Percentiles rank a stretch among this genome's conserved stretches.
phyloP scores from a whole-genome alignment of 2,329 filamentous ascomycete genomes.

The Beauveria caledonica region DNA sequence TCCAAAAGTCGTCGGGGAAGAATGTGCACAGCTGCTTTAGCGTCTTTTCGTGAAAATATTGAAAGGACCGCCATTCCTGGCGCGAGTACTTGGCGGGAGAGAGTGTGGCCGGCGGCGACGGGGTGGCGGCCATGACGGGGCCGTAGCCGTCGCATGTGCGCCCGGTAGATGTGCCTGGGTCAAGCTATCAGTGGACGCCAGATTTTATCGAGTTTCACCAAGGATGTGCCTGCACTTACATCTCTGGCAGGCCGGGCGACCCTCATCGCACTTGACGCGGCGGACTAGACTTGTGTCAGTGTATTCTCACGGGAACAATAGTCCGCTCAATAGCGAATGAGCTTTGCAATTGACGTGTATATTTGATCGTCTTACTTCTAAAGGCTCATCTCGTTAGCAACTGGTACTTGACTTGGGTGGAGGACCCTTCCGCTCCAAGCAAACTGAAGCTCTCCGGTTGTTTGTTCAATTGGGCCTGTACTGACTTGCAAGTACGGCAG shows the following conservation, averaged over 20 bases:
- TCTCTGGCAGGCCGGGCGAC: constrained; percentile 7
- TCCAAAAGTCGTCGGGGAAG: constrained; percentile 10
- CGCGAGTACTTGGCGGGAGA: not conserved
- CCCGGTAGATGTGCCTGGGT: constrained; percentile 9
- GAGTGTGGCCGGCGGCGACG: not conserved
- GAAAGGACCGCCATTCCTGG: constrained; percentile 11
- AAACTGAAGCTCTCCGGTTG: too few relatives aligned
- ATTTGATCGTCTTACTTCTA: not conserved
- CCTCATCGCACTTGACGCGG: constrained; percentile 12
- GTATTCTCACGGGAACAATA: not conserved
- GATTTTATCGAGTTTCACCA: too few relatives aligned
- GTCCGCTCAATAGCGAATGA: not conserved
- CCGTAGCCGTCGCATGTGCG: constrained; percentile 11
- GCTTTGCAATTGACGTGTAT: not conserved
- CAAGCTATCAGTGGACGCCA: not conserved
- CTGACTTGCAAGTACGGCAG: constrained; percentile 13
- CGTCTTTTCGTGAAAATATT: constrained; percentile 11
- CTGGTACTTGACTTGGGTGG: not conserved
- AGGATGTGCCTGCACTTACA: not conserved
- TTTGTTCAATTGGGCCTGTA: not conserved
- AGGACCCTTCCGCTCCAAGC: not conserved
- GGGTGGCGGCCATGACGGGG: not conserved
- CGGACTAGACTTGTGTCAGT: constrained; percentile 1
- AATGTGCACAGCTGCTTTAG: constrained; percentile 8
- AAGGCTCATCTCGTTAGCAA: not conserved